A percentile compares a stretch with the other conserved stretches of the same genome.
phyloP scores from a whole-genome alignment of 208 protist genomes.

The Novymonas esmeraldas region DNA sequence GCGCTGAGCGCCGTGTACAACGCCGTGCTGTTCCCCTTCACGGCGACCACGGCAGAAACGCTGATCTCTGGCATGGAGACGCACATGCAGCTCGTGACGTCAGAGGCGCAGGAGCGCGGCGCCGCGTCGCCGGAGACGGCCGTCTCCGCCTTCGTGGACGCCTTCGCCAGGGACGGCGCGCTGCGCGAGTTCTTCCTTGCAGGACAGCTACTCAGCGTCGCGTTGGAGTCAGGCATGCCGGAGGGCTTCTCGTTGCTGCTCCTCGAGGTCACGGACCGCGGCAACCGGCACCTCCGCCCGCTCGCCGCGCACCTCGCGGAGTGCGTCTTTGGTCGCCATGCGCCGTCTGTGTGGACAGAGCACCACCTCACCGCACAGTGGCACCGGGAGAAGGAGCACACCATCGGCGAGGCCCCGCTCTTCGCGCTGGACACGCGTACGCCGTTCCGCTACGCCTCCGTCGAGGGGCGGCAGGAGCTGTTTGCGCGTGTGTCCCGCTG shows the following conservation, averaged over 20 bases:
- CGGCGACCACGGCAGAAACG: slow-evolving; percentile 48
- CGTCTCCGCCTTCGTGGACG: slow-evolving; percentile 40
- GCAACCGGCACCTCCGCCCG: slow-evolving; percentile 42
- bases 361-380: slow-evolving; percentile 79
- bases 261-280: slow-evolving; percentile 45
- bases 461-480: slow-evolving; percentile 67
- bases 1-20: slow-evolving; percentile 34
- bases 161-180: slow-evolving; percentile 22
- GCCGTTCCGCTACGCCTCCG: slow-evolving; percentile 49
- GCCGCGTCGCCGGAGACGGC: slow-evolving; percentile 24
- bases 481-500: slow-evolving; percentile 50
- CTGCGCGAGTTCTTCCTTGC: slow-evolving; percentile 62
- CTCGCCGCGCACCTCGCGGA: slow-evolving; percentile 50
- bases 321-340: slow-evolving; percentile 35
- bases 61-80: slow-evolving; percentile 43
- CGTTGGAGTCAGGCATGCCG: slow-evolving; percentile 63
- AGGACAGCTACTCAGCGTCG: slow-evolving; percentile 44
- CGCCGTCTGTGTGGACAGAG: slow-evolving; percentile 53
- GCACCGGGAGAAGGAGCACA: slow-evolving; percentile 47
- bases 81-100: slow-evolving; percentile 28
- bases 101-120: slow-evolving; percentile 2
- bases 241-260: slow-evolving; percentile 79
- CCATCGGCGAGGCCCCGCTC: slow-evolving; percentile 19
- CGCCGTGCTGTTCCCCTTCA: slow-evolving; percentile 63
- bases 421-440: slow-evolving; percentile 43